These are phyloP conservation scores for Rhodotorula sp. DNA, from an alignment of 1,284 basidiomycete genomes.

Conservation along the genomic window DNA sequence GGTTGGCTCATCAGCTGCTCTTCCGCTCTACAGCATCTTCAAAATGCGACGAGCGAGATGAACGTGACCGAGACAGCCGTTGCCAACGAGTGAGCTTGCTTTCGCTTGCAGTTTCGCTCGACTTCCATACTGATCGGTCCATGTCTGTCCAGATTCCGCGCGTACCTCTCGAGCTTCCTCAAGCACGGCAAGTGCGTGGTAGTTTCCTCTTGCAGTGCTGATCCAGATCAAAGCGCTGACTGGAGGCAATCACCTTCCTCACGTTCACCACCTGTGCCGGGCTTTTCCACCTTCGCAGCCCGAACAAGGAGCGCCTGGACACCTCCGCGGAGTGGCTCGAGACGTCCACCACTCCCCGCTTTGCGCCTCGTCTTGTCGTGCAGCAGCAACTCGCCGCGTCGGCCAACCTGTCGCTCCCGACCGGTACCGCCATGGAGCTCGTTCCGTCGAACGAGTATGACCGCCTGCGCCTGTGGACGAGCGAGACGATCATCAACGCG, in stretches of 20 bases:
- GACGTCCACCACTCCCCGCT: background rate
- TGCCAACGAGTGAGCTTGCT: constrained; percentile 3
- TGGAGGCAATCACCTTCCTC: background rate
- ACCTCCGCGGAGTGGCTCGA: constrained; percentile 4
- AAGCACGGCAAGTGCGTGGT: constrained; percentile 13
- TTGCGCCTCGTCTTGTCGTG: constrained; percentile 9
- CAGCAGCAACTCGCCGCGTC: constrained; percentile 1
- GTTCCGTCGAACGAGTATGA: constrained; percentile 9
- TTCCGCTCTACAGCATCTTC: background rate
- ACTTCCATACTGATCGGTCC: background rate
- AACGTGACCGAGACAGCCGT: constrained; percentile 13
- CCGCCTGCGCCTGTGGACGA: background rate
- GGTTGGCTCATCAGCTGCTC: background rate
- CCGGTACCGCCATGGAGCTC: constrained; percentile 4
- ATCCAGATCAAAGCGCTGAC: background rate
- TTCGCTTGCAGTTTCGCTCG: too few relatives aligned
- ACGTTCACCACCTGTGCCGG: background rate
- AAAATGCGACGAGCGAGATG: constrained; percentile 11
- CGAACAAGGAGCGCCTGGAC: constrained; percentile 5
- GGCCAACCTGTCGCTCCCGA: constrained; percentile 11
- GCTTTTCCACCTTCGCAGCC: background rate
- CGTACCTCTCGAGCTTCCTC: constrained; percentile 15
- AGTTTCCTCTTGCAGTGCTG: background rate
- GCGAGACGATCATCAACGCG: constrained; percentile 1
- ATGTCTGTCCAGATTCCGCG: constrained; percentile 1